These are phyloP conservation scores for Hordeum marinum DNA, from an alignment of 176 grass and related monocot species.

Conservation along the genomic window DNA sequence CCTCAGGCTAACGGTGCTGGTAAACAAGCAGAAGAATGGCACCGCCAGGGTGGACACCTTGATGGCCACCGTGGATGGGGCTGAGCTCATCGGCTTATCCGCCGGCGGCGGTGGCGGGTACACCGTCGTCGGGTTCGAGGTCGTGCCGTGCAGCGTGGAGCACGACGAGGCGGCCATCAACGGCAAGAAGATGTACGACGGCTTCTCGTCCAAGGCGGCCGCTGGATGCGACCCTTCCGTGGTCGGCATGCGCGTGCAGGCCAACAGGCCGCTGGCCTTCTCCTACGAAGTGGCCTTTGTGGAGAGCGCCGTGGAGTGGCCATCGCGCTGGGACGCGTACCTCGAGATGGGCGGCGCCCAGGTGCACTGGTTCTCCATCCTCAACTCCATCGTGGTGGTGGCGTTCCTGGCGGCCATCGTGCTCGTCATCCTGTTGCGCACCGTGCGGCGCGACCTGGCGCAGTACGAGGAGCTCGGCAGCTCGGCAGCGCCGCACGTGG, in stretches of 20 bases:
- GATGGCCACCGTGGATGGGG: slow-evolving; percentile 35
- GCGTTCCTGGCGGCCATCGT: slow-evolving; percentile 57
- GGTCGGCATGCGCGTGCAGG: slow-evolving; percentile 40
- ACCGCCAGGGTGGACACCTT: slow-evolving; percentile 36
- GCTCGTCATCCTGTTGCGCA: slow-evolving; percentile 62
- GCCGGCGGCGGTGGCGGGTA: slow-evolving; percentile 1
- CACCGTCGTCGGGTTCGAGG: slow-evolving; percentile 72
- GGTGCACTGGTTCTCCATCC: slow-evolving; percentile 81
- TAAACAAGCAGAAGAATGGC: slow-evolving; percentile 41
- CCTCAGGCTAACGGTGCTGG: slow-evolving; percentile 52
- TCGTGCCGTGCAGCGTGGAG: slow-evolving; percentile 56
- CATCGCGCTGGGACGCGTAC: slow-evolving; percentile 70
- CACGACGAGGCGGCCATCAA: slow-evolving; percentile 22
- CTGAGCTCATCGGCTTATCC: slow-evolving; percentile 25
- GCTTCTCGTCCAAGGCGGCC: slow-evolving; percentile 17
- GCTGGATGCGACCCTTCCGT: slow-evolving; percentile 33
- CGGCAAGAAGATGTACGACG: slow-evolving; percentile 44
- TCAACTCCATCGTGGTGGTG: slow-evolving; percentile 59
- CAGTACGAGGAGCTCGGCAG: slow-evolving; percentile 46
- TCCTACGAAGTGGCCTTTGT: slow-evolving; percentile 54
- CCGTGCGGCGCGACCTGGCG: slow-evolving; percentile 55
- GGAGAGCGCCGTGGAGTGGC: slow-evolving; percentile 50
- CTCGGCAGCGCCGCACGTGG: not conserved
- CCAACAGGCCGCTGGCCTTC: slow-evolving; percentile 34
- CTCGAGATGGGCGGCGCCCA: slow-evolving; percentile 54